These are phyloP conservation scores for Crithidia sp. DNA, from an alignment of 208 protist genomes.

Conservation along the genomic window DNA sequence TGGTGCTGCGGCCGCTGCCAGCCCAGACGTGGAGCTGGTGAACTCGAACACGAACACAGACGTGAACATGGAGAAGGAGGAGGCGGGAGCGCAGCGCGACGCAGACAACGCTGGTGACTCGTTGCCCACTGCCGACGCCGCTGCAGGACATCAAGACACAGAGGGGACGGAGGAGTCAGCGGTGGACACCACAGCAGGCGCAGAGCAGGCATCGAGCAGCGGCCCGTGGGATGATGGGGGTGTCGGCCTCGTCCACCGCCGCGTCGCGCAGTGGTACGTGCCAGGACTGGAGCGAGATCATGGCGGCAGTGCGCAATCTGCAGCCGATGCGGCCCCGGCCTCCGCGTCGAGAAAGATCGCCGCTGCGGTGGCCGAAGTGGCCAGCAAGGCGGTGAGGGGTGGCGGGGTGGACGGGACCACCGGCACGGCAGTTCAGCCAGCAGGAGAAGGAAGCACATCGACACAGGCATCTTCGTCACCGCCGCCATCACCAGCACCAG, in stretches of 20 bases:
- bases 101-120: neutral
- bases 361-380: neutral
- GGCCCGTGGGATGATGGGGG: conserved; percentile 13
- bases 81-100: neutral
- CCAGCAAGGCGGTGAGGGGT: neutral
- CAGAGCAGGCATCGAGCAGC: neutral
- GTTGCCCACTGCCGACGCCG: neutral
- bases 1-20: too few species aligned
- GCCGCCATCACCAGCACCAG: neutral
- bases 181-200: neutral
- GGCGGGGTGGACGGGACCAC: neutral
- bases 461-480: neutral
- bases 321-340: neutral
- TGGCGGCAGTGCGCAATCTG: neutral
- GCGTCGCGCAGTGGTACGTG: conserved; percentile 28
- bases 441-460: too few species aligned
- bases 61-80: neutral
- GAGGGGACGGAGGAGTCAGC: neutral
- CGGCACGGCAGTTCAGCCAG: neutral
- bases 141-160: neutral
- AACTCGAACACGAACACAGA: conserved; percentile 9
- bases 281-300: conserved; percentile 23
- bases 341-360: neutral
- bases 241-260: conserved; percentile 13
- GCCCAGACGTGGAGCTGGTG: neutral